Base-by-base conservation (phyloP, 108 stramenopile genomes). In the Epipyxis sp. region DNA sequence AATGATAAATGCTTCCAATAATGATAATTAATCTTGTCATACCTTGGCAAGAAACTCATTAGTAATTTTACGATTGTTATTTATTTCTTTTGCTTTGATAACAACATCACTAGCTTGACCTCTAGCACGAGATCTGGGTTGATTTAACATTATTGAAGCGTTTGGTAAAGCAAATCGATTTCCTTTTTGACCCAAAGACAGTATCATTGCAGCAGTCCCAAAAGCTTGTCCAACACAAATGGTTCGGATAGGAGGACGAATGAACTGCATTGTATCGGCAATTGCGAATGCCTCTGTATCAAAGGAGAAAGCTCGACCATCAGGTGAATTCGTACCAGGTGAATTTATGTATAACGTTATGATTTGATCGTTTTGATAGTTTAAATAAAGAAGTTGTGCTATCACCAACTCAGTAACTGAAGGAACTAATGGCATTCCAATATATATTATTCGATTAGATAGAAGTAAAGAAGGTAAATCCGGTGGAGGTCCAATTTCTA, bases 261-360 rank as follows among this genome's bases (percentile, higher is more conserved):
- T 93, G 84, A 96, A 98, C 78, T 93, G 92, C 95, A 96, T 96
- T 41, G 92, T 92, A 87, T 97, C 97, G 50, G 94, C 94, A 88
- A 97, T 97, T 59, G 97, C 97, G 79, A 97, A 96, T 30, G 95
- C 96, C 79, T 97, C 97, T 1, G 97, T 96, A 79, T 97, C 97
- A 80, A 97, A 97, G 27, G 94, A 95, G 42, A 96, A 93, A 44
- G 88, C 78, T 78, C 92, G 91, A 29, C 97, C 97, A 61, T 82
- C 84, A 3, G 94, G 91, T 1, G 94, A 92, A 40, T 91, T 90
- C 65, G 94, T 96, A 40, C 97, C 97, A 46, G 91, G 90, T 3
- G 91, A 92, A 87, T 98, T 98, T 79, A 96, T 95, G 88, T 98
- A 98, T 93, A 98, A 93, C 76, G 94, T 95, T 40, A 96, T 94